Base-by-base conservation (phyloP, 1,284 basidiomycete genomes). In the Cryptococcus amylolentus region DNA sequence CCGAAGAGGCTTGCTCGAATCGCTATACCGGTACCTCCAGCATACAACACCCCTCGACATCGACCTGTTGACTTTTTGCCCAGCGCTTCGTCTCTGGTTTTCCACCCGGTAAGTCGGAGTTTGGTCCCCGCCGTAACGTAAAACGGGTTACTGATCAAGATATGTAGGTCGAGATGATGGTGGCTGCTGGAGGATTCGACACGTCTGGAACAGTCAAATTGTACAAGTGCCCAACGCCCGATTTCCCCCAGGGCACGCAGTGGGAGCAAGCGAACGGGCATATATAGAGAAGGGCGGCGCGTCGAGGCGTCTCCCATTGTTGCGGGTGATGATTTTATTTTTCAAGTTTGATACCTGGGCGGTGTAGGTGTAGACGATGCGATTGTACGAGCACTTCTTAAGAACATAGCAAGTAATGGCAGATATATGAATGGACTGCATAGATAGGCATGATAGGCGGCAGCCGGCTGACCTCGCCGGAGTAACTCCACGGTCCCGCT, bases 171-270 rank as follows among this genome's bases (percentile, higher is more conserved):
- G 72, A 75, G 54, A 72, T 76, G 68, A 66, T 78, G 38, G 59
- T 78, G 43, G 76, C 75, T 12, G 75, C 73, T 2, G 70, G 71
- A 13, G 75, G 76, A 28, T 76, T 72, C 52, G 76, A 78, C 57
- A 63, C 66, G 12, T 63, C 68, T 4, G 76, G 76, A 12, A 72
- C 68, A n/a, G 73, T 78, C 49, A 66, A 70, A 48, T 55, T 78
- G 61, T 73, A 67, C 51, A 63, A 63, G 48, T 76, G 69, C 57
- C 64, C 62, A 9, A 65, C 65, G 37, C 66, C 72, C 2, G 56
- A 53, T 16, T 23, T 52, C 10, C 51, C 58, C 16, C 6, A 47
- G 51, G 54, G 51, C 50, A 35, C 50, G 43, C 31, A 35, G 31
- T 35, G 31, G 31, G 31, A 35, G 31, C 31, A 35, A 13, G 41